Evolutionary conservation across 768 basidiomycete genomes (phyloP).

Genomic region (Sporobolomyces pararoseus): DNA sequence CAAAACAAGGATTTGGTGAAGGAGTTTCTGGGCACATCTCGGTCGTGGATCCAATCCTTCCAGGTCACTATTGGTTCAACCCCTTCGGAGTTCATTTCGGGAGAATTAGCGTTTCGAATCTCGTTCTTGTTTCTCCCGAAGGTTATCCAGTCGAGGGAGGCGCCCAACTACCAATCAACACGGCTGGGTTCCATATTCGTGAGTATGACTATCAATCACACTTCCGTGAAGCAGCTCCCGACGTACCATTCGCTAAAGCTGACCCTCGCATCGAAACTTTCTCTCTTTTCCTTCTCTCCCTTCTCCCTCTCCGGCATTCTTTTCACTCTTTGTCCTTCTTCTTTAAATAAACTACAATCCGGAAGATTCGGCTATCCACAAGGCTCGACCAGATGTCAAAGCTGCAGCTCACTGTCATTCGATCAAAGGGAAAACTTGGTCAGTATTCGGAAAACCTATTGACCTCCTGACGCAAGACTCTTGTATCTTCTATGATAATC

Average conservation of each 20-base stretch:
- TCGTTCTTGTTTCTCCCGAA: slow-evolving; percentile 39
- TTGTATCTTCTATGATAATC: slow-evolving; percentile 43
- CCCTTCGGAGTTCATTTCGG: slow-evolving; percentile 42
- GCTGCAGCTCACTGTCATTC: slow-evolving; percentile 42
- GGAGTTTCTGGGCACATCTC: slow-evolving; percentile 36
- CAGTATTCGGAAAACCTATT: slow-evolving; percentile 38
- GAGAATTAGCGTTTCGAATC: slow-evolving; percentile 35
- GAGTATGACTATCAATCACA: neutral
- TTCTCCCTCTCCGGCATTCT: too few relatives aligned
- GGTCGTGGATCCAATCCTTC: neutral
- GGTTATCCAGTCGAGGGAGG: slow-evolving; percentile 32
- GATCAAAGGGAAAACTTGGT: slow-evolving; percentile 40
- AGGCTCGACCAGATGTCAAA: slow-evolving; percentile 41
- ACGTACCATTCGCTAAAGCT: neutral
- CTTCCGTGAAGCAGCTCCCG: neutral
- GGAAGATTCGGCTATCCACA: slow-evolving; percentile 37
- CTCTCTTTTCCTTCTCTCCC: neutral
- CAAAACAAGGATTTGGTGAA: slow-evolving; percentile 38
- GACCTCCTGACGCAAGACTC: slow-evolving; percentile 42
- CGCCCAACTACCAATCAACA: slow-evolving; percentile 43
- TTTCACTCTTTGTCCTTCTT: too few relatives aligned
- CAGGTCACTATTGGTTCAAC: slow-evolving; percentile 42
- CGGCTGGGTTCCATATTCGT: slow-evolving; percentile 43
- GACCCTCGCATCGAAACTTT: too few relatives aligned
- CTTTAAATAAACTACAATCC: too few relatives aligned